Conservation (phyloP, 73 alveolate genomes). For the Paramecium primaurelia region DNA sequence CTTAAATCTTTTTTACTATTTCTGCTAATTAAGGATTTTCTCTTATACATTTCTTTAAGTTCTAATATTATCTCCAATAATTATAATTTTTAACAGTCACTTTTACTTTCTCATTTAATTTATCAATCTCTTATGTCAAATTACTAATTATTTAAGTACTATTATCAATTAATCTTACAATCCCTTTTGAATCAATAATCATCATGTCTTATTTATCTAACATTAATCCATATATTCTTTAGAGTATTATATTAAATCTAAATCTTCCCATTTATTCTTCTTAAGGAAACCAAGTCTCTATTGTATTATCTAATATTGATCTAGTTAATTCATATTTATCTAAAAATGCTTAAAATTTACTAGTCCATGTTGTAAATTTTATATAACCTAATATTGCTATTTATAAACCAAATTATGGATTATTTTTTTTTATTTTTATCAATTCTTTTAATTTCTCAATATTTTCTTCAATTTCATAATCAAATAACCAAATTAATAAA, state of each 20-base stretch:
- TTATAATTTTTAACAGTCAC: not conserved
- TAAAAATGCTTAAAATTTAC: not conserved
- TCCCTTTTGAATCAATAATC: not conserved
- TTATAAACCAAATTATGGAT: not conserved
- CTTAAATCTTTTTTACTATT: not conserved
- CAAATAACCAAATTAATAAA: not conserved
- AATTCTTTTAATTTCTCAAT: not conserved
- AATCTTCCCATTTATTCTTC: conserved; percentile 1
- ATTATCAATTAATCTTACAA: not conserved
- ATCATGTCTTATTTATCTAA: not conserved
- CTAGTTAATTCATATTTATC: not conserved
- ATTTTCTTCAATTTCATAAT: conserved; percentile 29
- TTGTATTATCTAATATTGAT: not conserved
- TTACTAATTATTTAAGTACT: not conserved
- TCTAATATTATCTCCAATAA: not conserved
- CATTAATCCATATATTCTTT: not conserved
- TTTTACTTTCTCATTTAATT: not conserved
- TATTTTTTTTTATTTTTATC: not conserved
- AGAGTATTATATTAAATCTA: not conserved
- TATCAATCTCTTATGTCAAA: not conserved
- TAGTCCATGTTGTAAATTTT: not conserved
- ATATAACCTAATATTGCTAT: conserved; percentile 18
- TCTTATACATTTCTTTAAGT: not conserved
- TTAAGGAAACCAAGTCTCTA: conserved; percentile 37
- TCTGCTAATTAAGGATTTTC: not conserved